These are phyloP conservation scores for Sporothrix pallida DNA, from an alignment of 2,329 filamentous ascomycete species.

Conservation along the genomic window DNA sequence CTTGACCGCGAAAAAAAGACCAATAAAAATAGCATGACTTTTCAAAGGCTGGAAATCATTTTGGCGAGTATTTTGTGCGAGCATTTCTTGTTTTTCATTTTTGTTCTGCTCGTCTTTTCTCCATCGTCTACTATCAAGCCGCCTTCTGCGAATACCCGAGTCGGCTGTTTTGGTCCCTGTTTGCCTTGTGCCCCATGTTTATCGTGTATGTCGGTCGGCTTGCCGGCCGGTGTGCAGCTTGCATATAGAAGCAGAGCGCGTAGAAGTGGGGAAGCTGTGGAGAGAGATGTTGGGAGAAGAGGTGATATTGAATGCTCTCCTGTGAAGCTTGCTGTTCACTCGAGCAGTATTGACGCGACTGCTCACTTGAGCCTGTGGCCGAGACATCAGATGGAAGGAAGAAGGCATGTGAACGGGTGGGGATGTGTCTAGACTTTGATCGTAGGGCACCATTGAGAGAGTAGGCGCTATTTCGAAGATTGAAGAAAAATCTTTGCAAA, in stretches of 20 bases:
- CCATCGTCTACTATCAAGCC: slow-evolving; percentile 33
- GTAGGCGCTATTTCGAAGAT: neutral
- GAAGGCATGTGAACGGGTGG: too few species aligned
- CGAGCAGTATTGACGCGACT: neutral
- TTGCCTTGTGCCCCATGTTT: neutral
- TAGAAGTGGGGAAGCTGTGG: neutral
- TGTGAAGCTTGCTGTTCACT: too few species aligned
- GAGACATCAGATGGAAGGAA: too few species aligned
- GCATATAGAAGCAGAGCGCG: neutral
- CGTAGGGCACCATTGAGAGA: neutral
- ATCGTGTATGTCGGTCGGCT: neutral
- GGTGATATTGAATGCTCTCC: too few species aligned
- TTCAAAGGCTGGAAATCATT: neutral
- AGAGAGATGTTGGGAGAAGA: neutral
- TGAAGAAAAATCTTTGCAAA: neutral
- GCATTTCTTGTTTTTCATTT: too few species aligned
- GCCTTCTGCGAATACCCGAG: slow-evolving; percentile 38
- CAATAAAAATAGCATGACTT: neutral
- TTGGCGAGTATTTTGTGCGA: too few species aligned
- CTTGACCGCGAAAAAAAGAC: neutral
- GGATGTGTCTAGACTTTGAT: too few species aligned
- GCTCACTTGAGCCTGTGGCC: neutral
- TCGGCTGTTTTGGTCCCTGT: slow-evolving; percentile 37
- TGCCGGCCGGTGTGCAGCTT: neutral
- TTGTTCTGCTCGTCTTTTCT: neutral